Evolutionary conservation across 2,329 filamentous ascomycete species (phyloP).

Genomic region (Lecanoromycetidae sp.): DNA sequence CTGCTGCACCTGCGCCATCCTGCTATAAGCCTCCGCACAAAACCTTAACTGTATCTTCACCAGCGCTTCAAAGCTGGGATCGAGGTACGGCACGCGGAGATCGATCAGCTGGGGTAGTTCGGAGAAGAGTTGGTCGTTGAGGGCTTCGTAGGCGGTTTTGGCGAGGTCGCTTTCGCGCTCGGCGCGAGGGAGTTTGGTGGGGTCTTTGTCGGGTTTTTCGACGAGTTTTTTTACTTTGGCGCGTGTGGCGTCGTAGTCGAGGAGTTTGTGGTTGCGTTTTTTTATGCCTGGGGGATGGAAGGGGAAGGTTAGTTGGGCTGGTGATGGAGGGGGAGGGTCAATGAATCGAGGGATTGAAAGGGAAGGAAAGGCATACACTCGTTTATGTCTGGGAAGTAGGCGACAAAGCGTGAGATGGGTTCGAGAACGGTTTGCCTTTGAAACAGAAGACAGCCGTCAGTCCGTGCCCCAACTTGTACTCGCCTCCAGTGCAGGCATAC

Average conservation of each 20-base stretch:
- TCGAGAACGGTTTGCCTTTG: slow-evolving; percentile 78
- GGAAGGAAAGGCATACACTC: slow-evolving; percentile 51
- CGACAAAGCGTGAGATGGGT: slow-evolving; percentile 89
- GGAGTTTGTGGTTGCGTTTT: slow-evolving; percentile 94
- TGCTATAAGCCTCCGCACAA: slow-evolving; percentile 91
- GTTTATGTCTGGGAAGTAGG: slow-evolving; percentile 98
- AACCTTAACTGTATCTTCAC: slow-evolving; percentile 98
- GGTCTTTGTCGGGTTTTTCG: slow-evolving; percentile 98
- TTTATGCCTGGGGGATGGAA: slow-evolving; percentile 79
- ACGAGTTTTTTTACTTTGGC: slow-evolving; percentile 93
- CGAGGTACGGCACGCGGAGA: slow-evolving; percentile 88
- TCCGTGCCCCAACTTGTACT: background rate
- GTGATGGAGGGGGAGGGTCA: background rate
- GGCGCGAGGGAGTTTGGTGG: slow-evolving; percentile 84
- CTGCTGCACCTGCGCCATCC: slow-evolving; percentile 99
- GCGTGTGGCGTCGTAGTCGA: slow-evolving; percentile 93
- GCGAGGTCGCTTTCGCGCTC: slow-evolving; percentile 96
- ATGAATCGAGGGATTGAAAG: background rate
- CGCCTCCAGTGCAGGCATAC: slow-evolving; percentile 27
- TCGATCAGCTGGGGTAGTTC: slow-evolving; percentile 95
- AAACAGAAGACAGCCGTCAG: slow-evolving; percentile 1
- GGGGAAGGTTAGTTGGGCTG: background rate
- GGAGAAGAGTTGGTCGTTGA: slow-evolving; percentile 89
- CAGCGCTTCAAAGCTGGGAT: slow-evolving; percentile 91
- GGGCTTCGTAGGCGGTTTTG: slow-evolving; percentile 81